Evolutionary conservation across 257 asterid genomes (phyloP), one percentile per base, ranked within the genome.

Genomic region (Scutellaria baicalensis): DNA sequence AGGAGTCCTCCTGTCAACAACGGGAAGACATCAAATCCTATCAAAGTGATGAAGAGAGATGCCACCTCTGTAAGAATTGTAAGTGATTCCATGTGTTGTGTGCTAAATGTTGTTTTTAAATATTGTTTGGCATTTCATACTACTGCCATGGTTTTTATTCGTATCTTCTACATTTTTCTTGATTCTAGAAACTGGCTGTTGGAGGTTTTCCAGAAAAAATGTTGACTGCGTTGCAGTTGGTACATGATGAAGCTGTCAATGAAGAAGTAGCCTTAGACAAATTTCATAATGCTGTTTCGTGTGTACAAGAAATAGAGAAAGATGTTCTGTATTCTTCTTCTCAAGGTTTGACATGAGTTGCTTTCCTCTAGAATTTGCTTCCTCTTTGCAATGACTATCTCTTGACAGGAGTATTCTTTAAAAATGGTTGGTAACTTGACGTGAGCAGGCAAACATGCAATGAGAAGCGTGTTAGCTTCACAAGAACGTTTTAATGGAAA

Each of bases 191-290:
- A 91, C 72, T 91, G 85, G 86, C 93, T 72, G 88, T 89, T 69
- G 97, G 97, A 62, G 87, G 86, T 64, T 78, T 84, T 74, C 96
- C 97, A 9, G 96, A 91, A 78, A 91, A 81, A 77, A 86, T 94
- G 17, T 20, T 94, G 70, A 86, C 95, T 78, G 89, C 95, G 38
- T 83, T 86, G 84, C 95, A 91, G 63, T 74, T 58, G 78, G 87
- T 86, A 33, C 91, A 86, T 64, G 97, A 87, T 76, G 96, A 88
- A 76, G 72, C 61, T 77, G 78, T 56, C 72, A 79, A 80, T 66
- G 97, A 91, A 83, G 95, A 94, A 84, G 80, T 68, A 40, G 88
- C 95, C 52, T 69, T 88, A 45, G 73, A 64, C 77, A 85, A 91
- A 66, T 91, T 85, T 68, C 73, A 55, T 45, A 71, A 70, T 72